These are phyloP conservation scores for Pyrenula massariospora DNA, from an alignment of 495 filamentous ascomycete genomes.

Conservation along the genomic window DNA sequence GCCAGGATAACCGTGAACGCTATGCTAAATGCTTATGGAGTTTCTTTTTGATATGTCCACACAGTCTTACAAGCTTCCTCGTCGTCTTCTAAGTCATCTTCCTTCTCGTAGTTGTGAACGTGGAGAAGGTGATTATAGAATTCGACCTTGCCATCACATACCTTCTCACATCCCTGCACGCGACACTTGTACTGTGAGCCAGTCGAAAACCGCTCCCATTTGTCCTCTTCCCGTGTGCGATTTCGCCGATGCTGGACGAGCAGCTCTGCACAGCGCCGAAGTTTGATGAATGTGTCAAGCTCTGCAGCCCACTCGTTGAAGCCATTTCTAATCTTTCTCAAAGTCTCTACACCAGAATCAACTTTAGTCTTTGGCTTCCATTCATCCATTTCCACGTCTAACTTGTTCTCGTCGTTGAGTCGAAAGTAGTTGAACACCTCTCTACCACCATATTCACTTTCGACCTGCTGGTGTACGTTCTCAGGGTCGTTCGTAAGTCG, in stretches of 20 bases:
- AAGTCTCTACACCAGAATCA: not conserved
- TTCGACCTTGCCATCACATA: not conserved
- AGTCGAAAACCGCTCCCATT: not conserved
- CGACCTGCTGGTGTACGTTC: not conserved
- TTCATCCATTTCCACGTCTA: not conserved
- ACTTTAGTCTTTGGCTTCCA: not conserved
- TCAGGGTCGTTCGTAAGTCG: slow-evolving; percentile 1
- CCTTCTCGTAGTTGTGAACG: not conserved
- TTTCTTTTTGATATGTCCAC: not conserved
- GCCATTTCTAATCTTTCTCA: not conserved
- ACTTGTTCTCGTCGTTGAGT: not conserved
- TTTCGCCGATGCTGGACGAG: not conserved
- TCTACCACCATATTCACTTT: not conserved
- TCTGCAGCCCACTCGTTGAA: not conserved
- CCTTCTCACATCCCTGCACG: not conserved
- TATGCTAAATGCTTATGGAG: not conserved
- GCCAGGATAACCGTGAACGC: too few relatives aligned
- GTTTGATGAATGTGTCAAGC: not conserved
- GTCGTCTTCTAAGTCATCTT: not conserved
- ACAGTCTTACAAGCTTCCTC: not conserved
- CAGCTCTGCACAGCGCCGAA: not conserved
- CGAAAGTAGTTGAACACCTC: not conserved
- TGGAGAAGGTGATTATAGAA: not conserved
- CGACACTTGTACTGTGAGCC: not conserved
- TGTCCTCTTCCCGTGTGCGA: not conserved